Base-by-base conservation (phyloP, 129 eudicot species). In the Saposhnikovia divaricata region DNA sequence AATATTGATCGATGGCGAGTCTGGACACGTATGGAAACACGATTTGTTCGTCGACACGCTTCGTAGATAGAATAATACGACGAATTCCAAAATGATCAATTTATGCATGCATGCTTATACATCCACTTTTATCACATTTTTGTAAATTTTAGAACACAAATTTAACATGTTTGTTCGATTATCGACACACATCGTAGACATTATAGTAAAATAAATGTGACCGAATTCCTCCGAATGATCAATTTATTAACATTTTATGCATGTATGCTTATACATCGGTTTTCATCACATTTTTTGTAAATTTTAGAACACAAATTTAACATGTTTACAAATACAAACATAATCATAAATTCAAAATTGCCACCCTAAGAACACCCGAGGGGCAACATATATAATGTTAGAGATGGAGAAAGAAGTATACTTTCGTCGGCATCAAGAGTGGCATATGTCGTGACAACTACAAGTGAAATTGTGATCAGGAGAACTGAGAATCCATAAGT, bases 401-500 rank as follows among this genome's bases (percentile, higher is more conserved):
- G 9, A n/a, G 27, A 59, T 23, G 57, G 85, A 71, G 76, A 61
- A 59, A 46, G 13, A 34, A 40, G 6, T 76, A 27, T 85, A 85
- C 85, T 45, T 40, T 85, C 75, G 34, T 71, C 10, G 46, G 72
- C 72, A 31, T 66, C 65, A 47, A 25, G 34, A 37, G 81, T 9
- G 80, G 51, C 45, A 78, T 77, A 85, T 78, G 63, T 27, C 2
- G 73, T 76, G 61, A 84, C 51, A 59, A 87, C 39, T 37, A 84
- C 42, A 74, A 90, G 11, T 16, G 80, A 55, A 47, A 78, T 23
- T 37, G 86, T 63, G 81, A 80, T 61, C 69, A 61, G 40, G 50
- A 83, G 61, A 78, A 87, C 76, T 75, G 82, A 48, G 74, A 70
- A 48, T 31, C 77, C 76, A 82, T 85, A 5, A 80, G 82, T 88